Evolutionary conservation across 495 filamentous ascomycete species (phyloP).

Genomic region (Daldinia childiae): DNA sequence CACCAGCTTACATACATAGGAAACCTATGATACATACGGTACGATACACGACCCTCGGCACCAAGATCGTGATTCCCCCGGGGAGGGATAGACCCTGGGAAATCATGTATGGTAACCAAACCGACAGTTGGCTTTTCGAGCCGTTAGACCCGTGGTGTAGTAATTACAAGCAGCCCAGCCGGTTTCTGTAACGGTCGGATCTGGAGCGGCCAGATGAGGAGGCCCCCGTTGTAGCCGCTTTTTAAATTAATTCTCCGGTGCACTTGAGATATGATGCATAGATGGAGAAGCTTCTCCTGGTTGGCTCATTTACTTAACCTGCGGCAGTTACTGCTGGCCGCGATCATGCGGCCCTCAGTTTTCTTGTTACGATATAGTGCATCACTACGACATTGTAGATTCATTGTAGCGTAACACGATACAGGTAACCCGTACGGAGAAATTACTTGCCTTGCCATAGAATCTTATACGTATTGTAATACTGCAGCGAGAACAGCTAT

Average conservation of each 20-base stretch:
- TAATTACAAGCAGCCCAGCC: constrained; percentile 35
- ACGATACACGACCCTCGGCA: constrained; percentile 18
- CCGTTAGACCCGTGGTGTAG: constrained; percentile 38
- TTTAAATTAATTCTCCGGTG: constrained; percentile 43
- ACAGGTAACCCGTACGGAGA: constrained; percentile 38
- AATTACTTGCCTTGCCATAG: constrained; percentile 19
- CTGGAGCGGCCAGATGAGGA: constrained; percentile 34
- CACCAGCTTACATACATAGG: not conserved
- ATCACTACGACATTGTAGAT: constrained; percentile 21
- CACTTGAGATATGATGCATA: constrained; percentile 39
- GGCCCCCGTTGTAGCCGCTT: constrained; percentile 38
- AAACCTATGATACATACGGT: not conserved
- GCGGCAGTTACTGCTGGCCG: constrained; percentile 36
- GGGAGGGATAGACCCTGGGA: constrained; percentile 15
- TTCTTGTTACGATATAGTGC: constrained; percentile 19
- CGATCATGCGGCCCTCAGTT: constrained; percentile 29
- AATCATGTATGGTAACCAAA: constrained; percentile 12
- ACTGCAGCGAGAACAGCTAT: constrained; percentile 27
- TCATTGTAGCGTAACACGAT: constrained; percentile 27
- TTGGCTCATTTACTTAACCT: constrained; percentile 38
- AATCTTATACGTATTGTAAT: constrained; percentile 13
- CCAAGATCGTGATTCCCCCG: constrained; percentile 18
- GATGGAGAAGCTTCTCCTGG: constrained; percentile 29
- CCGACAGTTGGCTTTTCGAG: constrained; percentile 24
- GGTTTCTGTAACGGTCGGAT: constrained; percentile 35